Conservation (phyloP, 768 basidiomycete species). For the Naganishia friedmannii region DNA sequence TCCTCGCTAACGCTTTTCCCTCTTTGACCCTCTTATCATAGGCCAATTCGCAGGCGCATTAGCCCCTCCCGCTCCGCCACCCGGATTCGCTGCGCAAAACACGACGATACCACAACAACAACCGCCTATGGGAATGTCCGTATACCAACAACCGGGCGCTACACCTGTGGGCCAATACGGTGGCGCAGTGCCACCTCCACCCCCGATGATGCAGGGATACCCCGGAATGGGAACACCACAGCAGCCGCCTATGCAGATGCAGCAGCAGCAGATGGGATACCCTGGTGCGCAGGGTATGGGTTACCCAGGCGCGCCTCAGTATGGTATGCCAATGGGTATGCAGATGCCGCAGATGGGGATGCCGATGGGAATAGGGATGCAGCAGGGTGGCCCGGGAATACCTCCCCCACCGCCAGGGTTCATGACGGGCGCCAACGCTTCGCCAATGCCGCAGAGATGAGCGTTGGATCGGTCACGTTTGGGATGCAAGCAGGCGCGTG, state of each 20-base stretch:
- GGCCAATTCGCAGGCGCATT: conserved; percentile 92
- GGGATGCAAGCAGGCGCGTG: too few species aligned
- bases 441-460: conserved; percentile 24
- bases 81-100: conserved; percentile 31
- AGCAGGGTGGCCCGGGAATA: conserved; percentile 1
- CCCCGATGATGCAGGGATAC: conserved; percentile 33
- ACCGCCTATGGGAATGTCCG: conserved; percentile 49
- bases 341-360: conserved; percentile 6
- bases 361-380: conserved; percentile 19
- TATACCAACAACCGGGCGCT: conserved; percentile 45
- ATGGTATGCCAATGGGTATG: conserved; percentile 20
- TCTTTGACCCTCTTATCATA: conserved; percentile 58
- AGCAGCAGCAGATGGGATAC: conserved; percentile 19
- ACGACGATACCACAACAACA: conserved; percentile 37
- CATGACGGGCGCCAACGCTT: conserved; percentile 32
- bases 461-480: too few species aligned
- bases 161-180: conserved; percentile 27
- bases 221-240: too few species aligned
- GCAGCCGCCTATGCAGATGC: neutral
- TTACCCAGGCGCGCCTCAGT: conserved; percentile 4
- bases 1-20: neutral
- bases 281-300: conserved; percentile 5
- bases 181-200: conserved; percentile 37
- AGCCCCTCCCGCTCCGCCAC: conserved; percentile 32
- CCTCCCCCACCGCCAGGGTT: conserved; percentile 29